Evolutionary conservation across 2,329 filamentous ascomycete species (phyloP).

Genomic region (Plenodomus biglobosus): DNA sequence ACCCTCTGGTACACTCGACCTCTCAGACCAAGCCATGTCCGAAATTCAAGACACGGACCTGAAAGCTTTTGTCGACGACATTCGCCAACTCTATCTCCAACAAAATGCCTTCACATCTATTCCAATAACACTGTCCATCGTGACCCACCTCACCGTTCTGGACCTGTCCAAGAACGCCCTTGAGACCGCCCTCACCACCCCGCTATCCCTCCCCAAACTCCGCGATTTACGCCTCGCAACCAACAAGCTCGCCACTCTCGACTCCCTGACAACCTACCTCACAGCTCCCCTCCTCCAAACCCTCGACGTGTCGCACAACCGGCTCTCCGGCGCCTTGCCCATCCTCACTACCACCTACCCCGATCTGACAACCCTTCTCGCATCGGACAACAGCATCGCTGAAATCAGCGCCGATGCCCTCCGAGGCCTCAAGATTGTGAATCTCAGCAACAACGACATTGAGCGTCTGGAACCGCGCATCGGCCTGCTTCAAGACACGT

Average conservation of each 20-base stretch:
- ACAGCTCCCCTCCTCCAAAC: slow-evolving; percentile 74
- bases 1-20: slow-evolving; percentile 46
- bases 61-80: slow-evolving; percentile 51
- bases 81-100: slow-evolving; percentile 67
- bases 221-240: slow-evolving; percentile 74
- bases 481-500: slow-evolving; percentile 70
- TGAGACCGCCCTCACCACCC: slow-evolving; percentile 34
- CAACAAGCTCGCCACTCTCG: slow-evolving; percentile 69
- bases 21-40: slow-evolving; percentile 45
- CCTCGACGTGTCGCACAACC: slow-evolving; percentile 80
- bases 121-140: slow-evolving; percentile 69
- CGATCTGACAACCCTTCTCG: slow-evolving; percentile 68
- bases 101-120: slow-evolving; percentile 74
- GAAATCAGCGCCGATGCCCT: slow-evolving; percentile 74
- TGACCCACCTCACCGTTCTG: slow-evolving; percentile 68
- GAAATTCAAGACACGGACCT: slow-evolving; percentile 46
- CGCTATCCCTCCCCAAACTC: slow-evolving; percentile 70
- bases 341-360: slow-evolving; percentile 68
- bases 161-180: slow-evolving; percentile 80
- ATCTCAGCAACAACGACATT: slow-evolving; percentile 84
- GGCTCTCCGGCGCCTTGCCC: slow-evolving; percentile 69
- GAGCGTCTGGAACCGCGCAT: slow-evolving; percentile 77
- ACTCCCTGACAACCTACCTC: slow-evolving; percentile 65
- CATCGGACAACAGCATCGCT: slow-evolving; percentile 75
- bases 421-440: slow-evolving; percentile 71